A percentile compares a stretch with the other conserved stretches of the same genome.
Evolutionary conservation across 371 early-diverging fungal species (phyloP).

Genomic region (Smittium culicis): DNA sequence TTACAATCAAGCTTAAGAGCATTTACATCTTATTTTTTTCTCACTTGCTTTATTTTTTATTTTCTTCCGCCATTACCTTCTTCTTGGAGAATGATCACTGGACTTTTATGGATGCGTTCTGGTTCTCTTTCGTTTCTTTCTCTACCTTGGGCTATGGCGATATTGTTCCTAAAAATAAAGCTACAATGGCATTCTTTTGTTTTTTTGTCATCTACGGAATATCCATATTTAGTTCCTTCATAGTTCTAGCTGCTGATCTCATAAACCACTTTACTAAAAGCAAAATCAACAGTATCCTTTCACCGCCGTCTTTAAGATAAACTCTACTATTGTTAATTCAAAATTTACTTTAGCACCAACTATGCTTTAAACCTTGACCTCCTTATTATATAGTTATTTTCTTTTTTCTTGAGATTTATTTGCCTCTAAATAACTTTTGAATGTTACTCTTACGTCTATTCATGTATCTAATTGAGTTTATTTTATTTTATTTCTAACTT

Average conservation of each 20-base stretch:
- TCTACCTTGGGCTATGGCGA: slow-evolving; percentile 29
- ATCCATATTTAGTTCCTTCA: neutral
- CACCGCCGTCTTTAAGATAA: no score
- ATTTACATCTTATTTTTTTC: neutral
- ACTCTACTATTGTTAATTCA: no score
- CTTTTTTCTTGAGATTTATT: no score
- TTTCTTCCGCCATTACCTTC: neutral
- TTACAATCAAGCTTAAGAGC: neutral
- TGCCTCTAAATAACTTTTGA: no score
- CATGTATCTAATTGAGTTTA: no score
- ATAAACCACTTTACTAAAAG: neutral
- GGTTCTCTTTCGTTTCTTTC: slow-evolving; percentile 28
- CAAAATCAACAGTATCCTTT: neutral
- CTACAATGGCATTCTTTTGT: slow-evolving; percentile 13
- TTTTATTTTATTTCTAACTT: no score
- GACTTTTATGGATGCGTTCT: slow-evolving; percentile 28
- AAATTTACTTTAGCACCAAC: no score
- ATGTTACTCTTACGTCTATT: no score
- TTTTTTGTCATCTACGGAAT: neutral
- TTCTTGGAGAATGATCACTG: slow-evolving; percentile 16
- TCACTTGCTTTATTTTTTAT: neutral
- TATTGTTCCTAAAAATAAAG: slow-evolving; percentile 21
- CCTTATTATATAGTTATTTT: no score
- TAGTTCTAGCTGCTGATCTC: neutral
- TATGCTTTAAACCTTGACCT: no score